Percentiles rank a stretch among this genome's conserved stretches.
phyloP scores from a whole-genome alignment of 352 stramenopile genomes.

The Phytophthora syringae region DNA sequence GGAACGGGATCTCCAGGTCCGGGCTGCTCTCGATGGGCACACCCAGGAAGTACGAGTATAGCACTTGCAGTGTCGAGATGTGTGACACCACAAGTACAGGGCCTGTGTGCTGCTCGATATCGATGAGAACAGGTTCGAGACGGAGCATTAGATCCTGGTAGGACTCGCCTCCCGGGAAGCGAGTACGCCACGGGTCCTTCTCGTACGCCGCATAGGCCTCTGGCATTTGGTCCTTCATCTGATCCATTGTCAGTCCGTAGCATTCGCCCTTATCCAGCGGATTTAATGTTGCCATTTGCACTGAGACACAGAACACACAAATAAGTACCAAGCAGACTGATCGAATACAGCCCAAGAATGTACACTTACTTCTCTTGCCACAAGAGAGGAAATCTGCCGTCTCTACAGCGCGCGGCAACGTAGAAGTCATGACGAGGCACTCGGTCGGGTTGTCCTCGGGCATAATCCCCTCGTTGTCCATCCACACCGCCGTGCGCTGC shows the following conservation, averaged over 20 bases:
- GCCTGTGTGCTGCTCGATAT: constrained; percentile 91
- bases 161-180: constrained; percentile 91
- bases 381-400: constrained; percentile 67
- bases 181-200: constrained; percentile 79
- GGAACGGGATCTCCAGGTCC: constrained; percentile 85
- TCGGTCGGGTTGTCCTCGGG: constrained; percentile 53
- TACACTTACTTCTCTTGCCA: constrained; percentile 51
- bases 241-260: constrained; percentile 84
- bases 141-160: constrained; percentile 95
- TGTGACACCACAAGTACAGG: constrained; percentile 87
- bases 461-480: constrained; percentile 48
- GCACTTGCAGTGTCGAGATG: constrained; percentile 86
- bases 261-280: constrained; percentile 87
- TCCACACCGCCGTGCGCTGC: constrained; percentile 66
- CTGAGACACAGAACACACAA: constrained; percentile 29
- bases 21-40: constrained; percentile 80
- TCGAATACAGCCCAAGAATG: background rate
- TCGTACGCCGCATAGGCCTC: constrained; percentile 75
- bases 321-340: constrained; percentile 5
- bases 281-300: constrained; percentile 85
- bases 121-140: constrained; percentile 92
- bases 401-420: constrained; percentile 78
- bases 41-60: constrained; percentile 89
- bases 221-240: constrained; percentile 78
- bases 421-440: constrained; percentile 80